phyloP scores from a whole-genome alignment of 176 grass and related monocot species.

The Oryza longistaminata region DNA sequence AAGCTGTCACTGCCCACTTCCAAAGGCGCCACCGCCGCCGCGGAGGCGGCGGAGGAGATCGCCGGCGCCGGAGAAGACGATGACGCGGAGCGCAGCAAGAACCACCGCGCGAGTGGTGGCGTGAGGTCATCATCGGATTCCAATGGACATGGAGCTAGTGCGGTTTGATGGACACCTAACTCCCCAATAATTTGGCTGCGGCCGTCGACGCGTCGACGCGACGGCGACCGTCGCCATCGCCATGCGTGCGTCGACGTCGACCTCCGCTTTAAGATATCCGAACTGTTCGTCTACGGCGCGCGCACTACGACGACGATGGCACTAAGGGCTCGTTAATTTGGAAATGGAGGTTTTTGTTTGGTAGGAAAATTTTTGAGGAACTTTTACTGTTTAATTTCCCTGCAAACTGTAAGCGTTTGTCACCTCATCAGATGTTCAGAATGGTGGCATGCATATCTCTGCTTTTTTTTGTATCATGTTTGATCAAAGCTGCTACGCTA shows the following conservation, averaged over 20 bases:
- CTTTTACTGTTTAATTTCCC: conserved; percentile 8
- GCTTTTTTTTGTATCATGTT: neutral
- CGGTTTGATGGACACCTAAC: conserved; percentile 31
- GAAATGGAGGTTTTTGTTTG: conserved; percentile 26
- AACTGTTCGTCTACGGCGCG: conserved; percentile 39
- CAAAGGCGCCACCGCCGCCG: conserved; percentile 10
- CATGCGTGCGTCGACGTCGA: neutral
- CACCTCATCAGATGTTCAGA: neutral
- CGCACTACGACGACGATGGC: neutral
- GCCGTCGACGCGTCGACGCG: too few species aligned
- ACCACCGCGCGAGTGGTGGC: conserved; percentile 4
- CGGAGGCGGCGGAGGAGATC: neutral
- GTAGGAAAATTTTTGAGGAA: conserved; percentile 5
- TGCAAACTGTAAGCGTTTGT: neutral
- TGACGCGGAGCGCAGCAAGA: conserved; percentile 14
- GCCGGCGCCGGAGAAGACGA: conserved; percentile 12
- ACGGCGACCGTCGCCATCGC: neutral
- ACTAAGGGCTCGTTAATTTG: neutral
- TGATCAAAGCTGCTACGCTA: neutral
- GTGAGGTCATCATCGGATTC: conserved; percentile 45
- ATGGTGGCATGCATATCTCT: conserved; percentile 34
- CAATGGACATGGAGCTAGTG: conserved; percentile 32
- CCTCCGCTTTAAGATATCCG: neutral
- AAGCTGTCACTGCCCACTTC: conserved; percentile 46
- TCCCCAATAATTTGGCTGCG: conserved; percentile 30